These are phyloP conservation scores for Penicillium pancosmium DNA, from an alignment of 495 filamentous ascomycete genomes.

Conservation along the genomic window DNA sequence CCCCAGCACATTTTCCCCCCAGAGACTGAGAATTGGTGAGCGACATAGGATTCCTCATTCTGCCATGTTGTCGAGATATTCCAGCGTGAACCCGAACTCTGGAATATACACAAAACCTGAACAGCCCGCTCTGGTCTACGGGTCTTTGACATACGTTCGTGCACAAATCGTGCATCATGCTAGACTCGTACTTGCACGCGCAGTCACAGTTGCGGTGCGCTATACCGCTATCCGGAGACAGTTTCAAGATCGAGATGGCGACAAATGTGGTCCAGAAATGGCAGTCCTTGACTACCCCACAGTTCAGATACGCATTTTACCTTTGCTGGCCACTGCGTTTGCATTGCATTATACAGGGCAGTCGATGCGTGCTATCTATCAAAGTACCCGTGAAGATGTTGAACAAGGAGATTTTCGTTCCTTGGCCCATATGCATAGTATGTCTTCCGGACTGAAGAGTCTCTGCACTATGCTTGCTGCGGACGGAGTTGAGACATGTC, in stretches of 20 bases:
- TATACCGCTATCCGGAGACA: conserved; percentile 48
- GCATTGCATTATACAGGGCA: conserved; percentile 52
- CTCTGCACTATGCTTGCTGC: conserved; percentile 52
- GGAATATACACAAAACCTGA: conserved; percentile 41
- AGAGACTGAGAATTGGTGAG: neutral
- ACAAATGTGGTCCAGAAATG: conserved; percentile 37
- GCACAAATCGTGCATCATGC: conserved; percentile 52
- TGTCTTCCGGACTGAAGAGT: conserved; percentile 52
- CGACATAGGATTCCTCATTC: conserved; percentile 44
- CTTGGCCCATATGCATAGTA: conserved; percentile 50
- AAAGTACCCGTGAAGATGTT: conserved; percentile 38
- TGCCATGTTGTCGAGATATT: conserved; percentile 49
- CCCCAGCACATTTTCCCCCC: too few species aligned
- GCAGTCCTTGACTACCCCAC: conserved; percentile 53
- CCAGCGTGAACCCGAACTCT: conserved; percentile 42
- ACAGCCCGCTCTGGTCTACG: conserved; percentile 48
- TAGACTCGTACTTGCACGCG: conserved; percentile 47
- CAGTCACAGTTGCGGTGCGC: conserved; percentile 50
- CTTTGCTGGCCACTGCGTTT: conserved; percentile 50
- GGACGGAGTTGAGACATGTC: conserved; percentile 53
- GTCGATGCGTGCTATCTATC: conserved; percentile 45
- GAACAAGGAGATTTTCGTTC: conserved; percentile 43
- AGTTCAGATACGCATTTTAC: conserved; percentile 51
- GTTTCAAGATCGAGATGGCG: conserved; percentile 48
- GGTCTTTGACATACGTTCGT: conserved; percentile 48